These are phyloP conservation scores for Alnus rubra DNA, from an alignment of 306 rosid genomes.

Conservation along the genomic window DNA sequence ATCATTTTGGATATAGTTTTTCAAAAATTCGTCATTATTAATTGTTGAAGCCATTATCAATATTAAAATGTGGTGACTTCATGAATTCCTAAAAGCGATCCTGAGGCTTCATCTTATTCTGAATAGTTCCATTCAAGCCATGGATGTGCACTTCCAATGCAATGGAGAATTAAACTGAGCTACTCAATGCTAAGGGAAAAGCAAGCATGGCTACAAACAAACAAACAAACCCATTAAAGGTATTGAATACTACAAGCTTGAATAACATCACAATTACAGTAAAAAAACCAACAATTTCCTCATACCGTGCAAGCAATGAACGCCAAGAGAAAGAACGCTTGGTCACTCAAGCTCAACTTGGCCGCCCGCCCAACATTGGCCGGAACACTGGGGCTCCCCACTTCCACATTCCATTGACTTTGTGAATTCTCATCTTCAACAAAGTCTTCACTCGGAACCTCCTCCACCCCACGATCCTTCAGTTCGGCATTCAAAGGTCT, in stretches of 20 bases:
- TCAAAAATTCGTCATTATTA: neutral
- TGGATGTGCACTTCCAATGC: neutral
- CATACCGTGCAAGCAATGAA: slow-evolving; percentile 81
- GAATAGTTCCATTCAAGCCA: neutral
- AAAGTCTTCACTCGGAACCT: slow-evolving; percentile 11
- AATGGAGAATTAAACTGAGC: neutral
- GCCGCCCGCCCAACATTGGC: slow-evolving; percentile 29
- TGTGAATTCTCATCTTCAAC: slow-evolving; percentile 29
- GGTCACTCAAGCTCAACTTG: slow-evolving; percentile 56
- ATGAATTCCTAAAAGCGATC: neutral
- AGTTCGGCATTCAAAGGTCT: slow-evolving; percentile 24
- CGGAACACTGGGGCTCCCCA: slow-evolving; percentile 48
- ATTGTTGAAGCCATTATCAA: neutral
- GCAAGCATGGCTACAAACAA: no score
- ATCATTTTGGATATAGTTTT: neutral
- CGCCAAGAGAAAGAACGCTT: slow-evolving; percentile 76
- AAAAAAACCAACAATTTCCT: neutral
- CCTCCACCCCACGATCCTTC: slow-evolving; percentile 19
- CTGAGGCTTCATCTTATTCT: neutral
- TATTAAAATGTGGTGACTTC: neutral
- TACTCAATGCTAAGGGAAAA: neutral
- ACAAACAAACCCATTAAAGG: slow-evolving; percentile 13
- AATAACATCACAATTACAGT: neutral
- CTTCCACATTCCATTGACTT: slow-evolving; percentile 31
- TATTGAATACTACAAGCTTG: no score